Evolutionary conservation across 1,284 basidiomycete species (phyloP), one percentile per base, ranked within the genome.

Genomic region (Stygiomarasmius scandens): DNA sequence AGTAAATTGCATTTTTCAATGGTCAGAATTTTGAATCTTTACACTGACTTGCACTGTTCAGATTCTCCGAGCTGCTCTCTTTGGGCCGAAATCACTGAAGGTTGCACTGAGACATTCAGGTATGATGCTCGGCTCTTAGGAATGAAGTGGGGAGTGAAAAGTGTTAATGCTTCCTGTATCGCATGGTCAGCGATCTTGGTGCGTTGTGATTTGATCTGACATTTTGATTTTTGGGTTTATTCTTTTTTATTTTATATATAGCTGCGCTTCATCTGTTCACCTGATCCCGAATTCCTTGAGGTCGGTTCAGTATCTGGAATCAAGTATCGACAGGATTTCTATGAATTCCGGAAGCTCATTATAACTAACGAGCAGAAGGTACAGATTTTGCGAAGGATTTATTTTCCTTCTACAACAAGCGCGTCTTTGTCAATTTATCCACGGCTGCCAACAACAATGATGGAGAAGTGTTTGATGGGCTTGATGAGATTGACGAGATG

Each of bases 161-260:
- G n/a, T 4, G 49, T 51, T 4, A 51, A 34, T 38, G 19, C n/a
- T 10, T 51, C 49, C 3, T 22, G 34, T 23, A 51, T 51, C 29
- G 49, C 49, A 25, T 51, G 32, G 20, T 23, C 49, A 36, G 49
- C 29, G 12, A 51, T 51, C 14, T 16, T 36, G 14, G 49, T 51
- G 19, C 4, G 23, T 19, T 8, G 14, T 34, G n/a, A n/a, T n/a
- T n/a, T n/a, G n/a, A n/a, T n/a, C n/a, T 12, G 12, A 32, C 29
- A 6, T 32, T 32, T 6, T 32, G 5, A 6, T 32, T 32, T 32
- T 32, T 6, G 6, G 29, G 29, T 32, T 32, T 12, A 32, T 32
- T 32, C 12, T 6, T 32, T 32, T 12, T 32, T 5, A 32, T 32
- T 6, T 32, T 32, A 8, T 20, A 25, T 49, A 6, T 20, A 41